Evolutionary conservation across 176 grass and related monocot genomes (phyloP), one percentile per base, ranked within the genome.

Genomic region (Microstegium vimineum): DNA sequence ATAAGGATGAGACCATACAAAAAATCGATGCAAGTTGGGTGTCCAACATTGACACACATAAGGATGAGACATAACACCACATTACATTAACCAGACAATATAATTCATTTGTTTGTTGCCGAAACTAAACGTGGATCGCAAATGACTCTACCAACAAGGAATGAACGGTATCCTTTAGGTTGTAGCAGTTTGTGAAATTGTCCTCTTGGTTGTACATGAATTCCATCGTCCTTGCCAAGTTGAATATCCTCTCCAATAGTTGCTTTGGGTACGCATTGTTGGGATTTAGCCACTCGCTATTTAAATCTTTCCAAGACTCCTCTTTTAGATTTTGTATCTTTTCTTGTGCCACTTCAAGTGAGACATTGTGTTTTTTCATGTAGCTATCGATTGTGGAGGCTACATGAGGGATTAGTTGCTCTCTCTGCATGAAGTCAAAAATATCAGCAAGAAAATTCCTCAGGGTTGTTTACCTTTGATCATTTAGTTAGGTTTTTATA

Each of bases 181-280:
- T 76, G 2, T 14, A 3, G 32, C 73, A 76, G 13, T 60, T 38
- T 4, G 73, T 59, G 73, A 76, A 76, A 26, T 59, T 76, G 22
- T 76, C 73, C 28, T 34, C 73, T 59, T 75, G 10, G 51, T 37
- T 37, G 51, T 59, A 75, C 73, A 75, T 75, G 51, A 75, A 75
- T 5, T 75, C 73, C 73, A 25, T 75, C 5, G 73, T 59, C 4
- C 73, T 57, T 26, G 73, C 25, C 73, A 75, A 37, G 73, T 75
- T 75, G 51, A 76, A 76, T 76, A 76, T 52, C 45, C 71, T 33
- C 71, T 74, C 45, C 45, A 74, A 33, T 22, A 74, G 45, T 18
- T 52, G 71, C 28, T 74, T 74, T 51, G 71, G 71, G 3, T 52
- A 33, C 8, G 2, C 33, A 17, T 59, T 60, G 11, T 16, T 25